Conservation (phyloP, 352 stramenopile genomes). For the Stramenopiles sp. region DNA sequence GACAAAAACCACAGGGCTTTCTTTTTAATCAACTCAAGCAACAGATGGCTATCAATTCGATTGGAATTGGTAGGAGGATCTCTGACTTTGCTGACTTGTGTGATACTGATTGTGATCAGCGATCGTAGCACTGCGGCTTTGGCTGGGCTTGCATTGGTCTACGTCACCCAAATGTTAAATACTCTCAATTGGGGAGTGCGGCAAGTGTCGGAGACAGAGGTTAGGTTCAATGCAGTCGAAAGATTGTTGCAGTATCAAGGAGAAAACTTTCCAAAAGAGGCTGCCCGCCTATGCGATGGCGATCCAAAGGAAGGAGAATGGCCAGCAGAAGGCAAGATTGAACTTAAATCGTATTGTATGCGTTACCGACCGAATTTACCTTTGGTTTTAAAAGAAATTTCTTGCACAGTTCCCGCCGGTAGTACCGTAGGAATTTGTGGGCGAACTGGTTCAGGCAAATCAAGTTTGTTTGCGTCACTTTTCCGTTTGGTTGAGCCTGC, state of each 20-base stretch:
- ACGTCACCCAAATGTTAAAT: neutral
- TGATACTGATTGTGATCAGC: neutral
- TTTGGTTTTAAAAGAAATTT: slow-evolving; percentile 41
- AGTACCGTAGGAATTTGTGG: slow-evolving; percentile 23
- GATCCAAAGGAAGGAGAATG: neutral
- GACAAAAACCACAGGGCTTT: neutral
- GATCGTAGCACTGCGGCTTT: neutral
- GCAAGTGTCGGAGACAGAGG: neutral
- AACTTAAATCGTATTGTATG: slow-evolving; percentile 19
- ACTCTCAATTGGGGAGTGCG: neutral
- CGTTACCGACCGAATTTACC: slow-evolving; percentile 44
- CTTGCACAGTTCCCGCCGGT: slow-evolving; percentile 42
- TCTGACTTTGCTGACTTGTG: neutral
- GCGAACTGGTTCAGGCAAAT: slow-evolving; percentile 25
- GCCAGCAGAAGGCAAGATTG: neutral
- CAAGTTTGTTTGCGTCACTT: slow-evolving; percentile 21
- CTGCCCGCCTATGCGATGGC: neutral
- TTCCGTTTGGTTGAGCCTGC: slow-evolving; percentile 26
- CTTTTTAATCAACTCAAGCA: neutral
- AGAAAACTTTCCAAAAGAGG: neutral
- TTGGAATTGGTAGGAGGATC: neutral
- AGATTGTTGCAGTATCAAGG: neutral
- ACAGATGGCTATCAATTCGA: neutral
- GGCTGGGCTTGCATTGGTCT: neutral
- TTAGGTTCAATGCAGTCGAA: neutral